These are phyloP conservation scores for Auriscalpium vulgare DNA, from an alignment of 768 basidiomycete genomes.

Conservation along the genomic window DNA sequence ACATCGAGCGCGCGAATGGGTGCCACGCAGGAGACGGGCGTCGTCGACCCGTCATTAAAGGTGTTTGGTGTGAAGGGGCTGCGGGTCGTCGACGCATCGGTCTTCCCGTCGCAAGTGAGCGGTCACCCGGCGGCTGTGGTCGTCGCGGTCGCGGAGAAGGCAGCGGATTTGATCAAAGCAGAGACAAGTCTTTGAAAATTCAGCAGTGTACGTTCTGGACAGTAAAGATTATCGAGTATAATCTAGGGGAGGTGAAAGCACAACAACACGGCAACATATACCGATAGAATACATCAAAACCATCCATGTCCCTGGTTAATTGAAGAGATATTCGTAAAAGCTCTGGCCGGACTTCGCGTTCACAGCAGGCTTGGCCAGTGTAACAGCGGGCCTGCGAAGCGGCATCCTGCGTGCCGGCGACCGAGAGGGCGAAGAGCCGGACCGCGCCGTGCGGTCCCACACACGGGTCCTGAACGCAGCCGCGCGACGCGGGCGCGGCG, in stretches of 20 bases:
- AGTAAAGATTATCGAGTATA: no score
- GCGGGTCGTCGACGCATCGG: constrained; percentile 23
- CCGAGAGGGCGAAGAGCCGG: constrained; percentile 46
- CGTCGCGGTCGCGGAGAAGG: constrained; percentile 5
- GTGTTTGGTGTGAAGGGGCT: constrained; percentile 35
- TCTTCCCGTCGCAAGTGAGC: constrained; percentile 1
- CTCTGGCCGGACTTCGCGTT: background rate
- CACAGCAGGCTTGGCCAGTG: background rate
- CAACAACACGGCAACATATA: no score
- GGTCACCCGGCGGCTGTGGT: constrained; percentile 2
- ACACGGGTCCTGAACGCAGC: constrained; percentile 24
- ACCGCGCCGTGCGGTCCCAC: constrained; percentile 23
- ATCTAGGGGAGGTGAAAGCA: no score
- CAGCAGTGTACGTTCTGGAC: no score
- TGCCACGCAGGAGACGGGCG: constrained; percentile 20
- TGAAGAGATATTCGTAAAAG: constrained; percentile 14
- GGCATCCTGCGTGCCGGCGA: constrained; percentile 39
- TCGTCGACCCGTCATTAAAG: constrained; percentile 30
- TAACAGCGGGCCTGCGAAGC: constrained; percentile 14
- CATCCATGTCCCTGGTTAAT: background rate
- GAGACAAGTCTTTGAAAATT: background rate
- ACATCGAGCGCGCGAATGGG: constrained; percentile 3
- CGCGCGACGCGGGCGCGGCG: constrained; percentile 16
- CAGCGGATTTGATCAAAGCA: constrained; percentile 8
- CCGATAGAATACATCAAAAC: no score